phyloP scores from a whole-genome alignment of 2,329 filamentous ascomycete genomes.

The Thelonectria blattea region DNA sequence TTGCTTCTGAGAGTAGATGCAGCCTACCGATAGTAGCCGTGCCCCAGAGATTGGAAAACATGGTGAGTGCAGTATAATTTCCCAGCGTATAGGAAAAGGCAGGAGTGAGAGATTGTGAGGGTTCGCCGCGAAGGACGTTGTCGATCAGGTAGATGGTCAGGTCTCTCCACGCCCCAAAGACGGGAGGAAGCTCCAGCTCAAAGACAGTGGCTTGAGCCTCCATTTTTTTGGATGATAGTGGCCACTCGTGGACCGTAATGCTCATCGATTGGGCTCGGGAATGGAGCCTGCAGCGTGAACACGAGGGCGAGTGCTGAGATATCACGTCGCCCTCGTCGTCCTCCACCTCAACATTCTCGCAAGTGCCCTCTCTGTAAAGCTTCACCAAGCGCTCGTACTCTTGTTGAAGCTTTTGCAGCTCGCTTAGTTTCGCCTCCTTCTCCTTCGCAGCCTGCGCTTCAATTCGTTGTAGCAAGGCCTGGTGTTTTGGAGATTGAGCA shows the following conservation, averaged over 20 bases:
- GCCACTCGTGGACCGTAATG: conserved; percentile 63
- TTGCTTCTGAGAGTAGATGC: conserved; percentile 28
- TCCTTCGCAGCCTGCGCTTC: conserved; percentile 42
- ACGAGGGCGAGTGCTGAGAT: conserved; percentile 30
- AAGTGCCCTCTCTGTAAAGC: background rate
- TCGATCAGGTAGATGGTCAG: conserved; percentile 49
- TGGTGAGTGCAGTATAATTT: conserved; percentile 1
- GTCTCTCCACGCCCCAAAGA: conserved; percentile 57
- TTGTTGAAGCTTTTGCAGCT: conserved; percentile 20
- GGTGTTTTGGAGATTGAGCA: conserved; percentile 38
- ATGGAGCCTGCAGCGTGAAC: conserved; percentile 45
- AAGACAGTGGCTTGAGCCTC: conserved; percentile 57
- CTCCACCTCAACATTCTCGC: conserved; percentile 13
- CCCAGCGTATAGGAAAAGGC: too few species aligned
- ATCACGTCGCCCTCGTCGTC: background rate
- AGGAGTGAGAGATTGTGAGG: background rate
- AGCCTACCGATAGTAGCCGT: conserved; percentile 8
- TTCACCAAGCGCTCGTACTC: conserved; percentile 22
- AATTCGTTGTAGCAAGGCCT: conserved; percentile 46
- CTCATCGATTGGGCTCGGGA: conserved; percentile 44
- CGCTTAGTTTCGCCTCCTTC: conserved; percentile 13
- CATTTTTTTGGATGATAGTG: conserved; percentile 47
- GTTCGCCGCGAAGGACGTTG: conserved; percentile 43
- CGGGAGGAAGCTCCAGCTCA: conserved; percentile 53
- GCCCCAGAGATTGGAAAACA: conserved; percentile 3